Evolutionary conservation across 345 rosid species (phyloP).

Genomic region (Populus euphratica): DNA sequence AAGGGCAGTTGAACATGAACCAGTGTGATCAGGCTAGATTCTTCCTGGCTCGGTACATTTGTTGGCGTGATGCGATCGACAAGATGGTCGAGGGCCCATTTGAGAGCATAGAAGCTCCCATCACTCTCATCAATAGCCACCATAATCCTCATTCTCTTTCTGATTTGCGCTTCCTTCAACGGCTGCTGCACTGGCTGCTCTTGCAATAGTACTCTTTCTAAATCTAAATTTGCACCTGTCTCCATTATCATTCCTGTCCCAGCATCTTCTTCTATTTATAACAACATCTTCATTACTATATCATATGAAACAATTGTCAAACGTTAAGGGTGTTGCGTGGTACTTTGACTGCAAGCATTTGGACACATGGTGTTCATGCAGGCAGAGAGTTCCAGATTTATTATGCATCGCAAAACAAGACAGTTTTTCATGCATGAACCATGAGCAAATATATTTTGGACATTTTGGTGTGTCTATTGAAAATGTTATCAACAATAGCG

Average conservation of each 20-base stretch:
- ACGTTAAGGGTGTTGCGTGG: conserved; percentile 9
- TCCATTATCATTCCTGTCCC: not conserved
- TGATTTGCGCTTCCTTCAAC: not conserved
- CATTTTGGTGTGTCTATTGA: no score
- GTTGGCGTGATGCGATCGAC: conserved; percentile 2
- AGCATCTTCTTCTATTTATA: not conserved
- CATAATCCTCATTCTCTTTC: conserved; percentile 45
- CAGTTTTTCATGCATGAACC: not conserved
- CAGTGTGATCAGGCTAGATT: conserved; percentile 36
- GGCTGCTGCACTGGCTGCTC: conserved; percentile 15
- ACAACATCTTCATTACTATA: not conserved
- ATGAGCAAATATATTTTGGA: not conserved
- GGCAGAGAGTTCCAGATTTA: not conserved
- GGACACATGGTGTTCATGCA: conserved; percentile 31
- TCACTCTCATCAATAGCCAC: conserved; percentile 65
- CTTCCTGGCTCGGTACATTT: conserved; percentile 22
- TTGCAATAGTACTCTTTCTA: not conserved
- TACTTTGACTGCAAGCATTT: not conserved
- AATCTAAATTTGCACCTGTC: not conserved
- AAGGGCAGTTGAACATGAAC: conserved; percentile 60
- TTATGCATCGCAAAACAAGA: not conserved
- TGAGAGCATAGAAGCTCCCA: conserved; percentile 57
- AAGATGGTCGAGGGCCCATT: conserved; percentile 53
- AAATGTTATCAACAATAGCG: no score
- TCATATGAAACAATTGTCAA: not conserved